Evolutionary conservation across 805 yeast species (phyloP), one percentile per base, ranked within the genome.

Genomic region (Kluyveromyces lactis): DNA sequence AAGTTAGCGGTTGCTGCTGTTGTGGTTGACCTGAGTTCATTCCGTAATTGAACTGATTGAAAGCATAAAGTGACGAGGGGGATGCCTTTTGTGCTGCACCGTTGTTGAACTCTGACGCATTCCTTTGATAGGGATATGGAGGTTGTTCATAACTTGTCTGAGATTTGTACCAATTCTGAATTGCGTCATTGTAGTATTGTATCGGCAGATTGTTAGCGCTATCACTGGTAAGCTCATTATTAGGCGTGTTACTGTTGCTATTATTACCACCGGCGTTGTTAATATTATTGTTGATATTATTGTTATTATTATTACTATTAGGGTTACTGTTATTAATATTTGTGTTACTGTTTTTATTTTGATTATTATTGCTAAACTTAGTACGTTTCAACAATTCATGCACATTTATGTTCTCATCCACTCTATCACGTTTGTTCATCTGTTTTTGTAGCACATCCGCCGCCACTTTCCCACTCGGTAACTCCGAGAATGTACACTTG

Each of bases 401-500:
- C 11, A 50, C 43, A 33, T 51, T 49, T 11, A 42, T 48, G 26
- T 44, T 44, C 26, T 47, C 52, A 37, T 47, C 55, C 5, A 49
- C 50, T 26, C 55, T 48, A 13, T 42, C 41, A 29, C 55, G 55
- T 36, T 50, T 50, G 13, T 33, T 38, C 8, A 42, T 38, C 10
- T 44, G 32, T 13, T 27, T 18, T 9, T 46, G 39, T 3, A 63
- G 60, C n/a, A 57, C 52, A 34, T 62, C 61, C 7, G 66, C 64
- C 5, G 68, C 65, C 3, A 66, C 64, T 37, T 61, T 63, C 19
- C 62, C 56, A 8, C 64, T 45, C 4, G 79, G 73, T 19, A 71
- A 70, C 33, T 75, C 81, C n/a, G 75, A 68, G 56, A 77, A 85
- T 0, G 95, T 81, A 58, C 97, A 89, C 41, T 76, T 73, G 10